phyloP scores from a whole-genome alignment of 225 moss, liverwort and hornwort species.

The Physcomitrium patens region DNA sequence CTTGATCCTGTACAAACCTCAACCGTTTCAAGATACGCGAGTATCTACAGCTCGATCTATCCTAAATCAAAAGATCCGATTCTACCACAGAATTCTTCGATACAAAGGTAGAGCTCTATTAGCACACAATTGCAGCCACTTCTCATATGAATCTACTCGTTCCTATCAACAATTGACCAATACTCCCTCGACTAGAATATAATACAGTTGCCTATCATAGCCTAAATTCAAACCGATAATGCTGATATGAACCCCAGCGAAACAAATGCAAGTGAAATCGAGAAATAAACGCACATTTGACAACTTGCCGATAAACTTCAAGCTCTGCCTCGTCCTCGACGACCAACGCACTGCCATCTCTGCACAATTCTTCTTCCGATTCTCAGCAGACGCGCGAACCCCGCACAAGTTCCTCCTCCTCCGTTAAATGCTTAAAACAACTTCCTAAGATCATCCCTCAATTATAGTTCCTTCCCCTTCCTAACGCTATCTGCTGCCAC shows the following conservation, averaged over 20 bases:
- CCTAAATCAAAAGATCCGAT: not conserved
- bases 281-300: conserved; percentile 48
- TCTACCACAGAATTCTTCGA: not conserved
- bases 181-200: not conserved
- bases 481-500: not conserved
- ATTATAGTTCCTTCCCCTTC: conserved; percentile 13
- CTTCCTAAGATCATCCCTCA: conserved; percentile 20
- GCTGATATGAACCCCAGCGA: not conserved
- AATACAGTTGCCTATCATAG: not conserved
- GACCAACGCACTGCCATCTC: conserved; percentile 45
- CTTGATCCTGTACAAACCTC: not conserved
- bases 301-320: conserved; percentile 37
- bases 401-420: not conserved
- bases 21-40: not conserved
- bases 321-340: conserved; percentile 35
- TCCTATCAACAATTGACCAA: not conserved
- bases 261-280: not conserved
- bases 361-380: not conserved
- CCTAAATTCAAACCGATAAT: not conserved
- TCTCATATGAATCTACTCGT: not conserved
- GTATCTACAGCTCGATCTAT: not conserved
- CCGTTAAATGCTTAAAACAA: conserved; percentile 11
- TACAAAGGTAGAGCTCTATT: not conserved
- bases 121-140: not conserved
- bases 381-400: not conserved